Percentiles rank a stretch among this genome's conserved stretches.
Conservation (phyloP, 352 stramenopile species). For the Pythium plurisporium region DNA sequence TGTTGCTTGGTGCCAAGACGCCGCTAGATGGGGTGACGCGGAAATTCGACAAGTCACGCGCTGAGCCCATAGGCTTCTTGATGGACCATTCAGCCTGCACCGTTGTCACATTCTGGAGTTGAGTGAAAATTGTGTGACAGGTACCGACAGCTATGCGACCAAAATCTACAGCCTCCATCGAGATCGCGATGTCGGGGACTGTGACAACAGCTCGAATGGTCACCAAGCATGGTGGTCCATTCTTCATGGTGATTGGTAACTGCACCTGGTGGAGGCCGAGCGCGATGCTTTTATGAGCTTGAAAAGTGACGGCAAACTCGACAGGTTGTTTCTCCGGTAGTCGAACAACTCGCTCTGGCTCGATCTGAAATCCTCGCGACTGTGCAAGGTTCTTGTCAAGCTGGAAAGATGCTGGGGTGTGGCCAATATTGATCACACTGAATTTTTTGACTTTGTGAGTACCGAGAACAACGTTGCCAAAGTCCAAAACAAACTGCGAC, state of each 20-base stretch:
- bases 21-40: slow-evolving; percentile 70
- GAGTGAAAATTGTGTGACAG: slow-evolving; percentile 85
- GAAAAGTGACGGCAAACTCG: slow-evolving; percentile 90
- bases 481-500: slow-evolving; percentile 91
- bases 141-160: slow-evolving; percentile 85
- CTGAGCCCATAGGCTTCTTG: slow-evolving; percentile 85
- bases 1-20: slow-evolving; percentile 63
- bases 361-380: slow-evolving; percentile 86
- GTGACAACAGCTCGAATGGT: slow-evolving; percentile 88
- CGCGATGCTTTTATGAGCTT: slow-evolving; percentile 79
- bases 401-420: slow-evolving; percentile 81
- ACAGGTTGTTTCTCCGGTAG: slow-evolving; percentile 86
- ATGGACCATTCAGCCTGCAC: slow-evolving; percentile 90
- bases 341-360: slow-evolving; percentile 92
- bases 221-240: slow-evolving; percentile 84
- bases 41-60: slow-evolving; percentile 80
- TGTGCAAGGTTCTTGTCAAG: slow-evolving; percentile 91
- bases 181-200: slow-evolving; percentile 87
- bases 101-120: slow-evolving; percentile 88
- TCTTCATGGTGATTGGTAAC: slow-evolving; percentile 88
- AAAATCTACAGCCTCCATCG: slow-evolving; percentile 86
- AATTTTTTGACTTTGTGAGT: slow-evolving; percentile 92
- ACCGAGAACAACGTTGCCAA: slow-evolving; percentile 91
- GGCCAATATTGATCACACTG: slow-evolving; percentile 88
- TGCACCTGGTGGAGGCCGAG: slow-evolving; percentile 77